Evolutionary conservation across 169 alveolate species (phyloP), one percentile per base, ranked within the genome.

Genomic region (Plasmodium gonderi): DNA sequence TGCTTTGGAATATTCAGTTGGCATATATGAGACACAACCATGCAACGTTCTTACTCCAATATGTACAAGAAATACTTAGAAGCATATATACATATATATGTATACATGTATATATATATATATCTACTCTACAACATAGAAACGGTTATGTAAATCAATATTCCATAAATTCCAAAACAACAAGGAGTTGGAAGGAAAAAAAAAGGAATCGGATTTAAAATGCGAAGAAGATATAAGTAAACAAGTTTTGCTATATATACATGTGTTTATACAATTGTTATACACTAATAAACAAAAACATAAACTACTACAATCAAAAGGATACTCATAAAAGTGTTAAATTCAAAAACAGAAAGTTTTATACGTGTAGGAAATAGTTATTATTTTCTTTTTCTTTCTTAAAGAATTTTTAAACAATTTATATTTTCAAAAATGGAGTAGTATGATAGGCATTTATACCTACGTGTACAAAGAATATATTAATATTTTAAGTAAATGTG

Each of bases 71-170:
- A 29, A 2, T 26, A 60, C 45, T 51, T 1, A 17, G 26, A 79
- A 8, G 26, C 8, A 20, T 31, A 44, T 67, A 38, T 40, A 79
- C 26, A 33, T 17, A 72, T 69, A 69, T 69, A 69, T 69, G 5
- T 29, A 69, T 69, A 69, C 33, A 69, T 69, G 42, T 49, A 51
- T 64, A 17, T 47, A 64, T 47, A 64, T 64, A 78, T 38, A 78
- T 78, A 78, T 78, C 54, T 47, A 51, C 17, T 60, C 26, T 23
- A 60, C 38, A 60, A 36, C 72, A 60, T 60, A 11, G 72, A 36
- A n/a, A 60, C 72, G 40, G 72, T 7, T 60, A 60, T 14, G 36
- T 29, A 60, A 60, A n/a, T n/a, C 33, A 20, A 20, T 60, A 0
- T 23, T 36, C 36, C 72, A 29, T 12, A 23, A 60, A 60, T 60